These are phyloP conservation scores for Solanum pinnatisectum DNA, from an alignment of 257 asterid species.

Conservation along the genomic window DNA sequence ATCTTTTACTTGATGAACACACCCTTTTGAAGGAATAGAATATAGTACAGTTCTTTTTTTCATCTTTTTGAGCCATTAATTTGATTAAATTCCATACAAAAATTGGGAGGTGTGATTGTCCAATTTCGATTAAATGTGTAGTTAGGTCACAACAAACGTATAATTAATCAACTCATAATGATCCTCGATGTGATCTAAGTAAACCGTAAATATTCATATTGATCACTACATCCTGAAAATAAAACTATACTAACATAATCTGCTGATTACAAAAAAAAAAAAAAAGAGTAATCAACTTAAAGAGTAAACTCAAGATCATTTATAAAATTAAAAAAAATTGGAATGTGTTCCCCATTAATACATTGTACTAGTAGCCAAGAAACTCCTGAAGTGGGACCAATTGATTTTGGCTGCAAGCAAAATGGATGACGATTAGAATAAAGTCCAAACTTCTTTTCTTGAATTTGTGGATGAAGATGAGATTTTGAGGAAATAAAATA, in stretches of 20 bases:
- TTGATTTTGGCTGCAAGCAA: neutral
- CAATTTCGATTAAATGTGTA: neutral
- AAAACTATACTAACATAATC: neutral
- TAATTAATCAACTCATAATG: neutral
- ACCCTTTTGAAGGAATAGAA: neutral
- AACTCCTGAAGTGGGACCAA: neutral
- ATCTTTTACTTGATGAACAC: neutral
- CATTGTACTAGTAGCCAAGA: neutral
- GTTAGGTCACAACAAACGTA: neutral
- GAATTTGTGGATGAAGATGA: neutral
- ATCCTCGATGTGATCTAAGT: neutral
- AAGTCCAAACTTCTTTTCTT: neutral
- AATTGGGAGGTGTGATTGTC: neutral
- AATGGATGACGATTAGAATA: neutral
- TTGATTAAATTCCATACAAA: neutral
- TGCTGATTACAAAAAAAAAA: neutral
- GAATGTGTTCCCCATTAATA: neutral
- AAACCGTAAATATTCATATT: neutral
- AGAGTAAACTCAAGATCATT: neutral
- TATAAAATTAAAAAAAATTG: neutral
- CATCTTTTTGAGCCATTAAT: neutral
- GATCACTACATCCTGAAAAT: neutral
- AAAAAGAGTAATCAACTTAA: neutral
- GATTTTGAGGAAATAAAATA: neutral
- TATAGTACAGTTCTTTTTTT: neutral